Evolutionary conservation across 2,329 filamentous ascomycete genomes (phyloP).

Genomic region (Ophiostoma quercus): DNA sequence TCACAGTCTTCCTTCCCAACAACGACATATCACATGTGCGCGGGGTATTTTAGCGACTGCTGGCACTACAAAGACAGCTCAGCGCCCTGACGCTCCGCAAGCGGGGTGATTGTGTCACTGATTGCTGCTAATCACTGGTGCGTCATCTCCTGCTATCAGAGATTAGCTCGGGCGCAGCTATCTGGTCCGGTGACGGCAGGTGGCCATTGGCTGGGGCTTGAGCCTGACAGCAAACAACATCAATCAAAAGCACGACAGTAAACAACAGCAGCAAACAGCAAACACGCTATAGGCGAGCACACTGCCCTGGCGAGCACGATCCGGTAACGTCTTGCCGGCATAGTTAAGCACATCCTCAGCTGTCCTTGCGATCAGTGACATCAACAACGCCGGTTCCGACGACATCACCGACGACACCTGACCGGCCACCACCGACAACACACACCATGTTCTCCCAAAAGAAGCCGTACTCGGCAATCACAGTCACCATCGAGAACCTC

Average conservation of each 20-base stretch:
- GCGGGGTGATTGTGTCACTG: not conserved
- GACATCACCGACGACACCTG: not conserved
- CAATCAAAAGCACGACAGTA: not conserved
- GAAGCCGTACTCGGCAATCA: constrained; percentile 90
- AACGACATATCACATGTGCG: not conserved
- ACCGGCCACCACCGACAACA: not conserved
- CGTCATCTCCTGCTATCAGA: not conserved
- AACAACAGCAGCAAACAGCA: not conserved
- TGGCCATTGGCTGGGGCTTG: not conserved
- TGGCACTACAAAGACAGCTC: constrained; percentile 2
- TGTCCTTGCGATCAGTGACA: too few relatives aligned
- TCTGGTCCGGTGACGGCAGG: not conserved
- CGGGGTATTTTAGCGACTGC: constrained; percentile 6
- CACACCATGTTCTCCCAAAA: constrained; percentile 38
- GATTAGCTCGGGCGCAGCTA: not conserved
- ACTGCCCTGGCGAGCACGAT: not conserved
- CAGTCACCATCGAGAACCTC: constrained; percentile 83
- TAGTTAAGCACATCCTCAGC: not conserved
- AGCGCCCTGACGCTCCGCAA: not conserved
- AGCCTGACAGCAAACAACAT: not conserved
- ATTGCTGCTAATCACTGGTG: not conserved
- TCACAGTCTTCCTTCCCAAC: not conserved
- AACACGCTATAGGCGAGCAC: not conserved
- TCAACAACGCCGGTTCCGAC: not conserved
- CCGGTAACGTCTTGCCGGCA: constrained; percentile 1